Base-by-base conservation (phyloP, 768 basidiomycete species). In the Collybia sp. region DNA sequence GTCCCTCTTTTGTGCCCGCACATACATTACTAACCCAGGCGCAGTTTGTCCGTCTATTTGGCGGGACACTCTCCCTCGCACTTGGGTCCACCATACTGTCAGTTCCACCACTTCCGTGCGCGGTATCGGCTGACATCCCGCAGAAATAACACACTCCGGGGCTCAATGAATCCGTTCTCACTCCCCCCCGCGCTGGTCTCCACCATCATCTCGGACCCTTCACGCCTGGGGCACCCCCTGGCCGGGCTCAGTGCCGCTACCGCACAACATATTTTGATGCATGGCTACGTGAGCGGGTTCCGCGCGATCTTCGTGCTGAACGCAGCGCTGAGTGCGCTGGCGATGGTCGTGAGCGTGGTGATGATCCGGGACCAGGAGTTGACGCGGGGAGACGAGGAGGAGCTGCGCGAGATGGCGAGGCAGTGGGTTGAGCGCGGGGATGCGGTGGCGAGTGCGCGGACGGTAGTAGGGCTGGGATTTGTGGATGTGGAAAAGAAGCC, bases 31-130 rank as follows among this genome's bases (percentile, higher is more conserved):
- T 47, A 8, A 12, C 2, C 25, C 5, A n/a, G 25, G 8, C 25
- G 8, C 47, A 83, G 82, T 86, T 88, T 52, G 68, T 86, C 41
- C 74, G 86, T 12, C 65, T 81, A 44, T 65, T 89, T 2, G 88
- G 87, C 16, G 86, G 86, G 13, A 82, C 86, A 0, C 56, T 91
- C 2, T 70, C 79, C 3, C 71, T 88, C 1, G 81, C 85, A 1
- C 66, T 85, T 18, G 80, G 76, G 3, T 72, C 76, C 0, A 76
- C 83, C 1, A 65, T 86, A 37, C 73, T 85, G 71, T 77, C 64
- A 53, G 36, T 16, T 49, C 2, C 11, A 11, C 42, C 33, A 17
- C 11, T 19, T 4, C 30, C 6, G 4, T 15, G 3, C 1, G n/a
- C 20, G 1, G 25, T 40, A 36, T 25, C 3, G 13, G 2, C 6